Conservation (phyloP, 768 basidiomycete genomes). For the Panus rudis region DNA sequence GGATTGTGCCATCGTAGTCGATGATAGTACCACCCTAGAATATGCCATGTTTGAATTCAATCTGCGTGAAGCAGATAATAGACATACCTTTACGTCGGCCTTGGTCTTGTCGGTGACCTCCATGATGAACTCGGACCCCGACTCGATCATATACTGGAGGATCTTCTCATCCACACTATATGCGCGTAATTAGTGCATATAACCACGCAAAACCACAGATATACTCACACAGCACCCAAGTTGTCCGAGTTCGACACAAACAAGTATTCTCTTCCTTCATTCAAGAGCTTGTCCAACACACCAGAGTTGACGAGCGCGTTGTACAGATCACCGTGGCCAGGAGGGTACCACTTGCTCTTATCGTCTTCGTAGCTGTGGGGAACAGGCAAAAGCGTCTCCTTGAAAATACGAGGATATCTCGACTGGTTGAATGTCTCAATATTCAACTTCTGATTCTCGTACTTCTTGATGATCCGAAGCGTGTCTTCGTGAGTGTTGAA, state of each 20-base stretch:
- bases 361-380: conserved; percentile 73
- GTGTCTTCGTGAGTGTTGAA: conserved; percentile 99
- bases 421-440: conserved; percentile 93
- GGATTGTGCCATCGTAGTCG: conserved; percentile 83
- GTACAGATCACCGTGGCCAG: conserved; percentile 95
- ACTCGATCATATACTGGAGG: conserved; percentile 79
- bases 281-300: conserved; percentile 80
- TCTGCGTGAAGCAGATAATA: background rate
- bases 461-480: conserved; percentile 93
- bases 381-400: conserved; percentile 81
- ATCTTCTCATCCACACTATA: conserved; percentile 40
- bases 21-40: conserved; percentile 76
- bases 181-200: background rate
- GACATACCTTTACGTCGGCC: conserved; percentile 54
- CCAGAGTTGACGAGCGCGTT: conserved; percentile 88
- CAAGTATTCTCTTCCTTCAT: conserved; percentile 93
- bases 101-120: conserved; percentile 97
- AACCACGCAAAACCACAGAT: background rate
- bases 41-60: background rate
- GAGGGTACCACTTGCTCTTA: conserved; percentile 94
- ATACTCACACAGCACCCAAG: conserved; percentile 79
- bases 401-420: conserved; percentile 86
- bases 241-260: conserved; percentile 98
- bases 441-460: conserved; percentile 89
- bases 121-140: conserved; percentile 83